phyloP scores from a whole-genome alignment of 1,284 basidiomycete genomes.

The Schizophyllum amplum region DNA sequence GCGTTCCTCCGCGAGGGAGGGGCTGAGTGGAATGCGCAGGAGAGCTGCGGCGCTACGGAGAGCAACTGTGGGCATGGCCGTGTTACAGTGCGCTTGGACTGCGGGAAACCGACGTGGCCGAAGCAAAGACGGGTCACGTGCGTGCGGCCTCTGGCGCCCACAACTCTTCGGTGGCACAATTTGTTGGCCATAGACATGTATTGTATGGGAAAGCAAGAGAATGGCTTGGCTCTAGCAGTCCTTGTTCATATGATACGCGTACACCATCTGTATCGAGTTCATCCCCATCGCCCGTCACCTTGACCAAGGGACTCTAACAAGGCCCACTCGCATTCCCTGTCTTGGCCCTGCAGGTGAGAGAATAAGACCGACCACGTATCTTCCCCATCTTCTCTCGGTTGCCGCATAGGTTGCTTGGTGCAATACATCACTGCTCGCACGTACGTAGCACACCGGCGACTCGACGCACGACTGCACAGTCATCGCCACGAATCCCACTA shows the following conservation, averaged over 20 bases:
- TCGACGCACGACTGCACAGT: constrained; percentile 28
- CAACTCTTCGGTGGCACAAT: too few relatives aligned
- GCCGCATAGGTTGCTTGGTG: constrained; percentile 22
- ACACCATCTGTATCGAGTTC: too few relatives aligned
- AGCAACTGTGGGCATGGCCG: background rate
- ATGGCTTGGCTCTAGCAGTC: too few relatives aligned
- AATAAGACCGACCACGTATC: constrained; percentile 41
- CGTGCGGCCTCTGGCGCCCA: background rate
- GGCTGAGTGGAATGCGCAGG: background rate
- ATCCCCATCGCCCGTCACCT: constrained; percentile 47
- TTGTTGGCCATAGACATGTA: too few relatives aligned
- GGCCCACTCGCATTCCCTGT: constrained; percentile 22
- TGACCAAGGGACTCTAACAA: constrained; percentile 38
- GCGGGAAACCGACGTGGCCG: background rate
- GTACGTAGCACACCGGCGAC: constrained; percentile 32
- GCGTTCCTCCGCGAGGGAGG: background rate
- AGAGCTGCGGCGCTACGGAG: background rate
- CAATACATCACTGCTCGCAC: too few relatives aligned
- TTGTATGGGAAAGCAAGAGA: too few relatives aligned
- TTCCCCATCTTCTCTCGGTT: constrained; percentile 29
- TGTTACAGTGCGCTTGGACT: background rate
- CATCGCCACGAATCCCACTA: constrained; percentile 21
- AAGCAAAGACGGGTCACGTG: background rate
- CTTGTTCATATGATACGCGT: too few relatives aligned
- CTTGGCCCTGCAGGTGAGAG: constrained; percentile 14